phyloP scores from a whole-genome alignment of 345 rosid species.

The Lenwebbia sp. region DNA sequence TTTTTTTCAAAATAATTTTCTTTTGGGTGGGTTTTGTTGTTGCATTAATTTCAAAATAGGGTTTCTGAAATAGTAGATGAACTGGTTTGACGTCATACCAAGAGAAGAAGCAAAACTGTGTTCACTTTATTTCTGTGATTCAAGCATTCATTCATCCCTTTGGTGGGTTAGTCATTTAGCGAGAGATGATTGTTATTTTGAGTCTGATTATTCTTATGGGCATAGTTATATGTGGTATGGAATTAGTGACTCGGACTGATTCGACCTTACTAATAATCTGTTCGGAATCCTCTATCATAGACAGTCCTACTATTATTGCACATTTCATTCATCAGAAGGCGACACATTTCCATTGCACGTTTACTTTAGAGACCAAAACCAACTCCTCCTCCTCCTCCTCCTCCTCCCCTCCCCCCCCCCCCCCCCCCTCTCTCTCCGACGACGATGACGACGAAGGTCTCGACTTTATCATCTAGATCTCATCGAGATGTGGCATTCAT shows the following conservation, averaged over 20 bases:
- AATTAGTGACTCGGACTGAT: neutral
- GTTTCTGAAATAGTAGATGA: neutral
- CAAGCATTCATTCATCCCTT: neutral
- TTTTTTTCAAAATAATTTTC: neutral
- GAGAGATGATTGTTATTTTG: neutral
- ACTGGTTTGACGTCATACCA: neutral
- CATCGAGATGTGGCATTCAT: neutral
- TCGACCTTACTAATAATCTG: neutral
- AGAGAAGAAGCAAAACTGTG: neutral
- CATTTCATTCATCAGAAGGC: rapidly evolving
- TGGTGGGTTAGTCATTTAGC: neutral
- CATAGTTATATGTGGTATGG: neutral
- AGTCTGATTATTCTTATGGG: neutral
- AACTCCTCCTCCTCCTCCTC: no score
- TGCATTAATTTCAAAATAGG: neutral
- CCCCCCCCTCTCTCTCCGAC: no score
- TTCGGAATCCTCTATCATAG: neutral
- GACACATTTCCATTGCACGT: rapidly evolving
- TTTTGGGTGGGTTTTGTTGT: neutral
- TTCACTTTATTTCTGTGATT: neutral
- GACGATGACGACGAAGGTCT: neutral
- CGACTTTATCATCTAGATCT: rapidly evolving
- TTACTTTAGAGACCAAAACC: neutral
- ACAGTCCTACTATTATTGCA: rapidly evolving
- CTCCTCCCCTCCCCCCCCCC: no score